Conservation (phyloP, 129 eudicot genomes). For the Chrysanthemum seticuspe region DNA sequence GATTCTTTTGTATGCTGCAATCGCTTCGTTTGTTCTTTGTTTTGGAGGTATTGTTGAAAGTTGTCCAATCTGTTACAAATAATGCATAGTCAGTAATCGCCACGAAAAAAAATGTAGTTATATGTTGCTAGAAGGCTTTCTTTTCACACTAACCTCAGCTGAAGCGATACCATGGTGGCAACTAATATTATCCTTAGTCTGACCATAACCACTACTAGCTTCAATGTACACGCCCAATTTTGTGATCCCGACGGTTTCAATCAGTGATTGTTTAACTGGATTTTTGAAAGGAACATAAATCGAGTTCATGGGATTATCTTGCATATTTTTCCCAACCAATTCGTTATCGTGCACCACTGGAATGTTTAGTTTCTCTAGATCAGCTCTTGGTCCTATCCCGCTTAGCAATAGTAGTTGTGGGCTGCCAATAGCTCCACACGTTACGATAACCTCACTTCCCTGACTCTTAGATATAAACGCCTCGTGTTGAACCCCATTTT, state of each 20-base stretch:
- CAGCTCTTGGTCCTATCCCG: conserved; percentile 81
- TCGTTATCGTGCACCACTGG: conserved; percentile 56
- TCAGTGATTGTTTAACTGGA: conserved; percentile 61
- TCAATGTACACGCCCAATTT: conserved; percentile 74
- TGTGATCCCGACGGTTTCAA: conserved; percentile 81
- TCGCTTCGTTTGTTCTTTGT: conserved; percentile 62
- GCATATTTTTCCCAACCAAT: conserved; percentile 81
- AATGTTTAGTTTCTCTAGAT: conserved; percentile 69
- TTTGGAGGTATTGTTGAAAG: conserved; percentile 82
- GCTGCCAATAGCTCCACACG: conserved; percentile 93
- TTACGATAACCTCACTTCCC: conserved; percentile 69
- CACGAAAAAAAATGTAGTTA: too few relatives aligned
- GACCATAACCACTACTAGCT: conserved; percentile 86
- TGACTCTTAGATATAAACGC: conserved; percentile 53
- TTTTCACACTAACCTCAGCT: conserved; percentile 61
- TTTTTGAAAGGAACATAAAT: conserved; percentile 63
- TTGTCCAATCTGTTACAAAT: conserved; percentile 74
- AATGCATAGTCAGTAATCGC: neutral
- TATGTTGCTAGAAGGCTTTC: neutral
- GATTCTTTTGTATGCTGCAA: conserved; percentile 44
- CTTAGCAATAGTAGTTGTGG: conserved; percentile 88
- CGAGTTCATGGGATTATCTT: conserved; percentile 88
- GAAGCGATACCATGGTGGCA: conserved; percentile 70
- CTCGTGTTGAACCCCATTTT: conserved; percentile 59
- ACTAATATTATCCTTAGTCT: conserved; percentile 53